phyloP scores from a whole-genome alignment of 2,329 filamentous ascomycete genomes.

The Fusarium chlamydosporum region DNA sequence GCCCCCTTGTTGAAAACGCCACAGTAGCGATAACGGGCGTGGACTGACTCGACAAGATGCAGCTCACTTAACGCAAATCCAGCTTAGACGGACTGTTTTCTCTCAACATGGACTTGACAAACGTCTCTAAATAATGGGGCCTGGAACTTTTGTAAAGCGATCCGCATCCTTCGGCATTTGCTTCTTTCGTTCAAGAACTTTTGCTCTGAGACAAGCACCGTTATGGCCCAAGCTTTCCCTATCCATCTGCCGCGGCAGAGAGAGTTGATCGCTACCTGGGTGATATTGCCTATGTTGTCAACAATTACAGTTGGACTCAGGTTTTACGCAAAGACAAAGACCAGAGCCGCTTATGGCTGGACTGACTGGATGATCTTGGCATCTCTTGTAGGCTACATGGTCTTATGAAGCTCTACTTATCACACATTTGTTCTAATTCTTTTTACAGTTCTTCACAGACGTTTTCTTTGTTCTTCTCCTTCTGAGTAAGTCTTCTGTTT shows the following conservation, averaged over 20 bases:
- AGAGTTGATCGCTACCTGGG: slow-evolving; percentile 11
- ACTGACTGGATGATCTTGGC: slow-evolving; percentile 25
- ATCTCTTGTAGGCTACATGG: not conserved
- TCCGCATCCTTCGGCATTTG: slow-evolving; percentile 3
- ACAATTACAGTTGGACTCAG: slow-evolving; percentile 3
- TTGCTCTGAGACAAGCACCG: slow-evolving; percentile 1
- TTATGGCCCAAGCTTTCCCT: slow-evolving; percentile 19
- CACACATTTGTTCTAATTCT: not conserved
- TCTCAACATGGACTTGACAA: not conserved
- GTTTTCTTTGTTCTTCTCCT: slow-evolving; percentile 16
- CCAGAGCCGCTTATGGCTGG: slow-evolving; percentile 17
- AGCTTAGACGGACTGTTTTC: not conserved
- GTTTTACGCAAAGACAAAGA: slow-evolving; percentile 25
- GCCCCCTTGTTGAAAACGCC: not conserved
- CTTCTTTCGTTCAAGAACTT: slow-evolving; percentile 8
- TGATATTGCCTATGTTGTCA: slow-evolving; percentile 3
- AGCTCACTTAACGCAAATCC: slow-evolving; percentile 1
- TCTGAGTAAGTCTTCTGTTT: not conserved
- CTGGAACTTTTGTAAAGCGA: slow-evolving; percentile 26
- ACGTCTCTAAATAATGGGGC: slow-evolving; percentile 6
- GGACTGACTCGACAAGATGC: slow-evolving; percentile 3
- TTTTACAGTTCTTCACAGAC: slow-evolving; percentile 4
- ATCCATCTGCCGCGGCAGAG: slow-evolving; percentile 16
- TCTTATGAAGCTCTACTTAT: rapidly evolving
- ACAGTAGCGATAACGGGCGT: slow-evolving; percentile 1